Percentiles rank a stretch among this genome's conserved stretches.
These are phyloP conservation scores for Saraca asoca DNA, from an alignment of 331 rosid species.

Conservation along the genomic window DNA sequence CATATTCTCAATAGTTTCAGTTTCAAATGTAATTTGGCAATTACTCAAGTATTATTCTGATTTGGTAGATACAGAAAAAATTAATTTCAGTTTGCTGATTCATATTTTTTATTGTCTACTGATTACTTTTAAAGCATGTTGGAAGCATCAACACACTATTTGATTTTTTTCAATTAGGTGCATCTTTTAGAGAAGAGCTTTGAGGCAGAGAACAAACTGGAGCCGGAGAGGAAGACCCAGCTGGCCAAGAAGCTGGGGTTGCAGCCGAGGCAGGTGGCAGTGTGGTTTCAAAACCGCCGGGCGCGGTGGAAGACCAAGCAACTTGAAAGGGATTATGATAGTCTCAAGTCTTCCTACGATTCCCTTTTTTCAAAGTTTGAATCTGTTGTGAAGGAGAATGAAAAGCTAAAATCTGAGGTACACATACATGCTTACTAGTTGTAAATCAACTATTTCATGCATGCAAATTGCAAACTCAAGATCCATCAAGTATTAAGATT, in stretches of 20 bases:
- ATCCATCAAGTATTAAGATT: no score
- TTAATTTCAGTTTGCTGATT: no score
- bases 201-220: slow-evolving; percentile 95
- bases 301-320: slow-evolving; percentile 99
- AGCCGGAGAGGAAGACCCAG: slow-evolving; percentile 83
- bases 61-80: slow-evolving; percentile 31
- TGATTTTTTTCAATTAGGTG: slow-evolving; percentile 54
- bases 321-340: slow-evolving; percentile 85
- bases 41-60: slow-evolving; percentile 20
- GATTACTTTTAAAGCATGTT: no score
- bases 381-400: slow-evolving; percentile 68
- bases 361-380: slow-evolving; percentile 63
- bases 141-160: slow-evolving; percentile 18
- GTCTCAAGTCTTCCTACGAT: slow-evolving; percentile 79
- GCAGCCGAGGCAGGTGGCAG: slow-evolving; percentile 96
- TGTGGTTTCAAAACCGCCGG: slow-evolving; percentile 97
- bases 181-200: slow-evolving; percentile 90
- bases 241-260: slow-evolving; percentile 92
- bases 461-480: no score
- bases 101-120: no score
- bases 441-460: no score
- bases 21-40: slow-evolving; percentile 22
- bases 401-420: slow-evolving; percentile 84
- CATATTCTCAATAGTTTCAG: slow-evolving; percentile 16
- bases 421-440: no score